Base-by-base conservation (phyloP, 2,329 filamentous ascomycete species). In the Trichoderma sp. region DNA sequence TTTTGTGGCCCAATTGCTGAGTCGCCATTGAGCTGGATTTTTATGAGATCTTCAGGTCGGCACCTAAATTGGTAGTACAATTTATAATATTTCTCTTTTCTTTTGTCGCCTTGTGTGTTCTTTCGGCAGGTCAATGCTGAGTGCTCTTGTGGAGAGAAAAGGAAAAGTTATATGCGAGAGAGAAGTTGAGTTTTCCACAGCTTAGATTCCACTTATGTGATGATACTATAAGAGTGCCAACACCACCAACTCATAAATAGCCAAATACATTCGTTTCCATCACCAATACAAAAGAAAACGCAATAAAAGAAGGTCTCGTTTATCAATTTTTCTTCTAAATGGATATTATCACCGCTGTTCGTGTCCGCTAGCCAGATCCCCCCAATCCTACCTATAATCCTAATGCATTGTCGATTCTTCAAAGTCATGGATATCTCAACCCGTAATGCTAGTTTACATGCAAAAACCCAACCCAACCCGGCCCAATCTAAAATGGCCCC, bases 381-480 rank as follows among this genome's bases (percentile, higher is more conserved):
- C 69, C 73, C 55, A 70, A 71, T 67, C 61, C 68, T 62, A 62
- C 67, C 67, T 53, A 53, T 69, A 69, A 53, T 68, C 66, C 66
- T 66, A 47, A 67, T 67, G 71, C 62, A 57, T 71, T 67, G 55
- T 77, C 76, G 76, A 77, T 78, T 77, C 78, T 79, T 76, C 73
- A 75, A 77, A 76, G 76, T 76, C 78, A 78, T 76, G 81, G 81
- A 81, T 82, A 83, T 83, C 81, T 81, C 80, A 77, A 80, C 78
- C 68, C 80, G 79, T 79, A 78, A 39, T 79, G 79, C 78, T 83
- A 83, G 76, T 81, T 77, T 82, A 82, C 81, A 83, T 80, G 77
- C 76, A 78, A 69, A 76, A 76, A 76, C 73, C 73, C 74, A 76
- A 72, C 74, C 75, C 71, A 68, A 74, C 73, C 72, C 74, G 72